These are phyloP conservation scores for Gloeopeniophorella convolvens DNA, from an alignment of 768 basidiomycete genomes.

Conservation along the genomic window DNA sequence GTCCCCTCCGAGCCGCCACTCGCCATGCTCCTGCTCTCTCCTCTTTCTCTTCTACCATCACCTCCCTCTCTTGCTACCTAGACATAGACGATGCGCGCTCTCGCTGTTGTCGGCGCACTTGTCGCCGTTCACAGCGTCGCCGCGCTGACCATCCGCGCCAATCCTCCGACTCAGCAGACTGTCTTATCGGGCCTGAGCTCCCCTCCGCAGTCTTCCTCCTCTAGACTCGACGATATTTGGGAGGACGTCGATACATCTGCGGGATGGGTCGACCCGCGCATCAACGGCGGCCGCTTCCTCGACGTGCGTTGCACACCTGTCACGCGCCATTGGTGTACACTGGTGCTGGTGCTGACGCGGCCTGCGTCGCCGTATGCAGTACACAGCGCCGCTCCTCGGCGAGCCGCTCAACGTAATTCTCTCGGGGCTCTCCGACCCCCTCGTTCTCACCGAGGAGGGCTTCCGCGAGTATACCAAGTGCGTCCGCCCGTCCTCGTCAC, in stretches of 20 bases:
- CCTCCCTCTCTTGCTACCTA: background rate
- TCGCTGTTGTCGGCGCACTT: background rate
- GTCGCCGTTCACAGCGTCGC: background rate
- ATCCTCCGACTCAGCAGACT: background rate
- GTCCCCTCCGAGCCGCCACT: too few species aligned
- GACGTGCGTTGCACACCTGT: constrained; percentile 47
- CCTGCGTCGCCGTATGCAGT: constrained; percentile 37
- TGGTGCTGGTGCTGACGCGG: background rate
- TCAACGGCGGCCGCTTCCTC: constrained; percentile 64
- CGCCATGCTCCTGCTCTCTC: background rate
- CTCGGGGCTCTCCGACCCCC: constrained; percentile 72
- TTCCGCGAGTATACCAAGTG: constrained; percentile 67
- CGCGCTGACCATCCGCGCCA: background rate
- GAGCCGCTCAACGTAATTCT: constrained; percentile 86
- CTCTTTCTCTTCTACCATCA: background rate
- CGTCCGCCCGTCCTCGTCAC: constrained; percentile 9
- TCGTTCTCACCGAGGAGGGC: constrained; percentile 67
- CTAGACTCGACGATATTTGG: background rate
- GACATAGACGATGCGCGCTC: background rate
- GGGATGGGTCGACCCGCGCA: constrained; percentile 63
- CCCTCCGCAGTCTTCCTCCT: background rate
- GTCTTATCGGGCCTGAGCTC: background rate
- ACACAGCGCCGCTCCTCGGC: constrained; percentile 55
- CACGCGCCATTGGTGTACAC: background rate
- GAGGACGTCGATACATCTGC: constrained; percentile 23